phyloP scores from a whole-genome alignment of 176 grass and related monocot species.

The Bromus sterilis region DNA sequence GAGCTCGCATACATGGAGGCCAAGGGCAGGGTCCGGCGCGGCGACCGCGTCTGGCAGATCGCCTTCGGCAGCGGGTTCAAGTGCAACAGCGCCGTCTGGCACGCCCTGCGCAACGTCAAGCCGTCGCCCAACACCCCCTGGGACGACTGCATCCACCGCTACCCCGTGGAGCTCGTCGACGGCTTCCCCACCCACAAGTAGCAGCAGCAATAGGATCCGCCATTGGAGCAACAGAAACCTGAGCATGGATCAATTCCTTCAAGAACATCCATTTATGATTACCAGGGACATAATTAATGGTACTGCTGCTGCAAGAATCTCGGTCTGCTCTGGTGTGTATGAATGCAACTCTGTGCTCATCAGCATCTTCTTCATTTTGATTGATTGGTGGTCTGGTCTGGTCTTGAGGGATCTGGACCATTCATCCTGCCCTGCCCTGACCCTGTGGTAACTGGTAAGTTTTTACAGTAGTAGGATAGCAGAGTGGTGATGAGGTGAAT shows the following conservation, averaged over 20 bases:
- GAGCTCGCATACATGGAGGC: constrained; percentile 87
- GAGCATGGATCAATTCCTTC: constrained; percentile 15
- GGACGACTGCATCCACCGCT: constrained; percentile 70
- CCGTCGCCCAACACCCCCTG: constrained; percentile 57
- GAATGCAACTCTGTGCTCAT: constrained; percentile 4
- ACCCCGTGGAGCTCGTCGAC: constrained; percentile 78
- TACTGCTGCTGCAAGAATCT: constrained; percentile 8
- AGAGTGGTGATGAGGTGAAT: constrained; percentile 4
- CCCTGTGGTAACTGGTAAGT: constrained; percentile 28
- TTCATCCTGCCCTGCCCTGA: neutral
- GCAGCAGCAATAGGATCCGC: constrained; percentile 27
- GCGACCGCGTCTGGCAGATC: constrained; percentile 91
- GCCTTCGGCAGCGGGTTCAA: constrained; percentile 93
- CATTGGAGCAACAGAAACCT: neutral
- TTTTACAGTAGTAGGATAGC: neutral
- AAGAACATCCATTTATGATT: constrained; percentile 13
- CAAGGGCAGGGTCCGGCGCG: constrained; percentile 66
- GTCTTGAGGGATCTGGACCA: constrained; percentile 30
- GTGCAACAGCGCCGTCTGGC: constrained; percentile 93
- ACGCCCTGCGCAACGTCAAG: constrained; percentile 62
- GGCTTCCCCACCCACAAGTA: constrained; percentile 33
- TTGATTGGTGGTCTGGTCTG: constrained; percentile 5
- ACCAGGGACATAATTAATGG: neutral
- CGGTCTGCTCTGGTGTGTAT: constrained; percentile 18
- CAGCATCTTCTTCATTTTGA: neutral